Conservation (phyloP, 495 filamentous ascomycete genomes). For the Cetradonia linearis region DNA sequence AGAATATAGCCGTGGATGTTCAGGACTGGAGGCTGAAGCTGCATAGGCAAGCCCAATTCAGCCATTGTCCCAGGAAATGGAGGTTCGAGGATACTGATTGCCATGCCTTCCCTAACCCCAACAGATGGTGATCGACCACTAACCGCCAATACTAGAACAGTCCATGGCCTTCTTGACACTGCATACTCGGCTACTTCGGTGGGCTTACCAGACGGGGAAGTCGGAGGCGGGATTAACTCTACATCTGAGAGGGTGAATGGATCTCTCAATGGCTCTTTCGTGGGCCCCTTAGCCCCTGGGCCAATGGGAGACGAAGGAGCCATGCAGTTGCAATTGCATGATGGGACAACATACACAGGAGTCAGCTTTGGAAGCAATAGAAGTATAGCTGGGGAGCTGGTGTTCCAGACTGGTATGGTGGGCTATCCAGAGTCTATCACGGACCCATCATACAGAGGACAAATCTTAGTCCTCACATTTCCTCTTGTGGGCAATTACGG, state of each 20-base stretch:
- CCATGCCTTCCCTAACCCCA: not conserved
- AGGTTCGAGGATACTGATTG: not conserved
- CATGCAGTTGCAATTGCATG: conserved; percentile 78
- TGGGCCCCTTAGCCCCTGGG: not conserved
- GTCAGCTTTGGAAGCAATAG: conserved; percentile 91
- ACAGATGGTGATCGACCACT: not conserved
- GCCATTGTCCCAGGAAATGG: not conserved
- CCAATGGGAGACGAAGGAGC: conserved; percentile 40
- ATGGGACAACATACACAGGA: conserved; percentile 80
- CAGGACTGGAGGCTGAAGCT: not conserved
- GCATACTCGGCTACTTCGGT: conserved; percentile 3
- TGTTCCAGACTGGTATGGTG: conserved; percentile 99
- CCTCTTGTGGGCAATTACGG: conserved; percentile 91
- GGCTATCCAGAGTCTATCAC: conserved; percentile 94
- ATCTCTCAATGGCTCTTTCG: not conserved
- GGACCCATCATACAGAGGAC: conserved; percentile 84
- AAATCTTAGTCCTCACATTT: conserved; percentile 86
- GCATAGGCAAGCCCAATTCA: not conserved
- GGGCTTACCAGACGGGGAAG: not conserved
- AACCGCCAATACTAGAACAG: not conserved
- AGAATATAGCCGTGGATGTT: no score
- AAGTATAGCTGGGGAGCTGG: conserved; percentile 87
- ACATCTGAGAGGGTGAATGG: not conserved
- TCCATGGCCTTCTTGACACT: not conserved
- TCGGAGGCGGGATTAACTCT: not conserved